Conservation (phyloP, 257 asterid genomes). For the Mentha longifolia region DNA sequence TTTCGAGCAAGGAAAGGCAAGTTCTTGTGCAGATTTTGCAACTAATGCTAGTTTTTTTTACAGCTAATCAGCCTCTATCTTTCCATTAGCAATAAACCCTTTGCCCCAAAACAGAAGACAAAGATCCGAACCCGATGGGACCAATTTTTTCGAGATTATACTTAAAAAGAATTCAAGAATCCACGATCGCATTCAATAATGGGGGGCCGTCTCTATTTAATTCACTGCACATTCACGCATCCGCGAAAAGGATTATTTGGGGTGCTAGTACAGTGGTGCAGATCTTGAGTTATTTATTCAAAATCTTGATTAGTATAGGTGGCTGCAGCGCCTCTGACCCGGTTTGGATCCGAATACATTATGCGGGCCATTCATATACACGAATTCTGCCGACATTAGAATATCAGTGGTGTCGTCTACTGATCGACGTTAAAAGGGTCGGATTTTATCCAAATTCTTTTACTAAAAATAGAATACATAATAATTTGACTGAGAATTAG, state of each 20-base stretch:
- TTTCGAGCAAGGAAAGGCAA: neutral
- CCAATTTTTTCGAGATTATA: neutral
- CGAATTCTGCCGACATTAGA: neutral
- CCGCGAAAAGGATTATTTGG: neutral
- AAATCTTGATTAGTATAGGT: neutral
- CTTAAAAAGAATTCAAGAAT: conserved; percentile 1
- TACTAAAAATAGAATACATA: neutral
- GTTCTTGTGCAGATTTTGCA: conserved; percentile 19
- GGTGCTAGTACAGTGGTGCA: neutral
- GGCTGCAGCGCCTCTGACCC: conserved; percentile 1
- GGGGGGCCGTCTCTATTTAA: conserved; percentile 26
- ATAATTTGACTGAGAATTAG: neutral
- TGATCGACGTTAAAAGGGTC: neutral
- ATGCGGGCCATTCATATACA: neutral
- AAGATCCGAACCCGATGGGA: conserved; percentile 30
- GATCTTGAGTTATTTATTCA: conserved; percentile 32
- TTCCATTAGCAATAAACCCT: conserved; percentile 16
- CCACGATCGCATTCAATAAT: neutral
- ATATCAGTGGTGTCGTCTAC: neutral
- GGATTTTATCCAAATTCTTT: neutral
- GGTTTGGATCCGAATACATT: conserved; percentile 22
- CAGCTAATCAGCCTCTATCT: conserved; percentile 35
- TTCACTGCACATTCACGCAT: neutral
- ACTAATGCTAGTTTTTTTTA: conserved; percentile 23
- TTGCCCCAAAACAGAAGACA: conserved; percentile 35